phyloP scores from a whole-genome alignment of 495 filamentous ascomycete species.

The Penicillium pulvis region DNA sequence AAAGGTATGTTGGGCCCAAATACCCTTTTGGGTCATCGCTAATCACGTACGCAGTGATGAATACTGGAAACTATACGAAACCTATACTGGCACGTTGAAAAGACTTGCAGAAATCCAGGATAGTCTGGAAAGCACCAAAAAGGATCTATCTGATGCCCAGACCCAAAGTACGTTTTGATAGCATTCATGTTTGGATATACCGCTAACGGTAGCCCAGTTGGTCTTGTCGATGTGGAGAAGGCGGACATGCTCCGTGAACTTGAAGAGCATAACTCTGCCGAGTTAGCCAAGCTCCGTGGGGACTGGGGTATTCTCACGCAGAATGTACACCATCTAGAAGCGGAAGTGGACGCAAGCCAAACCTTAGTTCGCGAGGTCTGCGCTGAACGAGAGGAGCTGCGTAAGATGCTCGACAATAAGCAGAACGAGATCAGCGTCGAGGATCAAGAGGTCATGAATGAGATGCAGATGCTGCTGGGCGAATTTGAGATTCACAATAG shows the following conservation, averaged over 20 bases:
- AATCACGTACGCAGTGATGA: conserved; percentile 38
- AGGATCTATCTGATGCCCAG: conserved; percentile 40
- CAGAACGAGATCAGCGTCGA: conserved; percentile 42
- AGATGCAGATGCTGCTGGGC: conserved; percentile 46
- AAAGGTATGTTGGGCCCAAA: conserved; percentile 31
- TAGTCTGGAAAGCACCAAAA: conserved; percentile 37
- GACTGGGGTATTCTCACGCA: conserved; percentile 47
- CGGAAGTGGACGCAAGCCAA: conserved; percentile 43
- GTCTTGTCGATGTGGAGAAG: conserved; percentile 51
- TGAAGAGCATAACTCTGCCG: conserved; percentile 46
- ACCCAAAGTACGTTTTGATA: conserved; percentile 39
- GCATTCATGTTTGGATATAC: conserved; percentile 6
- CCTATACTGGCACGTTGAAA: conserved; percentile 41
- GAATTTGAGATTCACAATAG: conserved; percentile 42
- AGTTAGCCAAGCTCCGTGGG: conserved; percentile 46
- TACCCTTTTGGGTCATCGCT: conserved; percentile 13
- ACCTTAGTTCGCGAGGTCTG: conserved; percentile 44
- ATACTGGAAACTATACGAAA: conserved; percentile 51
- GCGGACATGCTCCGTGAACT: conserved; percentile 49
- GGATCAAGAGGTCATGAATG: conserved; percentile 45
- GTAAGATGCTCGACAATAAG: conserved; percentile 43
- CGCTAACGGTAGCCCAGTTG: conserved; percentile 40
- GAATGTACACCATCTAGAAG: conserved; percentile 43
- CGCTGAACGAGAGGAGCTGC: conserved; percentile 46
- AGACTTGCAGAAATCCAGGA: conserved; percentile 47